A percentile compares a stretch with the other conserved stretches of the same genome.
Conservation (phyloP, 441 rosid species). For the Theobroma grandiflorum region DNA sequence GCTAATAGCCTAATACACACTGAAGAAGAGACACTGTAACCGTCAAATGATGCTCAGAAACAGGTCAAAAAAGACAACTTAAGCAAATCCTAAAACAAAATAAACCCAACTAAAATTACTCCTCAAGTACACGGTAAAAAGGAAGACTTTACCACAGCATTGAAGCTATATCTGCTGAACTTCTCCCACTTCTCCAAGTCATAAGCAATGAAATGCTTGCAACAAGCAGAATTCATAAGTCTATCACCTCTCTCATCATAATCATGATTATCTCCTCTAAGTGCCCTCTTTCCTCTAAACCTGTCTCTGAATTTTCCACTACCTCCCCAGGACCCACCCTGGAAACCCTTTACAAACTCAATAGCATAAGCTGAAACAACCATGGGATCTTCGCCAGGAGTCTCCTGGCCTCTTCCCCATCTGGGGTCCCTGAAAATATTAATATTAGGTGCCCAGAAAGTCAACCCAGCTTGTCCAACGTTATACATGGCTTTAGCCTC, state of each 20-base stretch:
- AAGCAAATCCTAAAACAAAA: conserved; percentile 7
- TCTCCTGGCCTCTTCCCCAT: conserved; percentile 85
- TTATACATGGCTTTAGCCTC: conserved; percentile 77
- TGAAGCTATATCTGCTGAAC: conserved; percentile 64
- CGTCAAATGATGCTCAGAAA: not conserved
- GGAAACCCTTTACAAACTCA: conserved; percentile 71
- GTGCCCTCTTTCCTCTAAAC: conserved; percentile 41
- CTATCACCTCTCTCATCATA: conserved; percentile 36
- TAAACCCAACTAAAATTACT: not conserved
- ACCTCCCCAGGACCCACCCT: conserved; percentile 48
- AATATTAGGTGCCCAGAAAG: conserved; percentile 76
- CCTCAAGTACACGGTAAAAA: not conserved
- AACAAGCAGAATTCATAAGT: conserved; percentile 76
- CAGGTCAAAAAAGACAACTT: not conserved
- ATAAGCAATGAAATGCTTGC: conserved; percentile 78
- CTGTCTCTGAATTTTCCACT: conserved; percentile 28
- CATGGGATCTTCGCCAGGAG: conserved; percentile 77
- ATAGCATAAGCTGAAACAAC: conserved; percentile 59
- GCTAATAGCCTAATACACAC: not conserved
- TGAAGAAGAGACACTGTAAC: not conserved
- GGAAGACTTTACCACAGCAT: conserved; percentile 59
- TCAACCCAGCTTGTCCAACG: conserved; percentile 69
- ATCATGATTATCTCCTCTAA: conserved; percentile 34
- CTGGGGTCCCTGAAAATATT: conserved; percentile 78
- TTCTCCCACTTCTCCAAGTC: conserved; percentile 73